A percentile compares a stretch with the other conserved stretches of the same genome.
Evolutionary conservation across 2,329 filamentous ascomycete genomes (phyloP).

Genomic region (Xylaria sp.): DNA sequence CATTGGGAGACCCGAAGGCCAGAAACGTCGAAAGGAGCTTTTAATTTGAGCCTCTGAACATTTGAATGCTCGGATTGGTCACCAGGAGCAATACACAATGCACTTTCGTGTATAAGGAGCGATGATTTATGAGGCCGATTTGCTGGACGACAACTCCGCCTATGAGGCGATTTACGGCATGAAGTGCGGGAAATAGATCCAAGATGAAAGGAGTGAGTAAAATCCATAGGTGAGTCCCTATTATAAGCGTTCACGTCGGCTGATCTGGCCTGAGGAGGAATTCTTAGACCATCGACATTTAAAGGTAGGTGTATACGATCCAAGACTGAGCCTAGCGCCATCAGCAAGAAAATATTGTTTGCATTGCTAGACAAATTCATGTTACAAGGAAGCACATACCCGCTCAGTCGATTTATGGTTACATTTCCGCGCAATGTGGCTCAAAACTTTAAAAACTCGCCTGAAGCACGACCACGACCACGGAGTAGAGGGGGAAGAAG

Average conservation of each 20-base stretch:
- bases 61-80: slow-evolving; percentile 11
- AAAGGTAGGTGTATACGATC: no score
- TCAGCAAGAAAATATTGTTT: not conserved
- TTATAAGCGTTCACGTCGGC: not conserved
- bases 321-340: not conserved
- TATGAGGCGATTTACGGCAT: not conserved
- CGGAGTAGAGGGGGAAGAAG: not conserved
- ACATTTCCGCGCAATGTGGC: slow-evolving; percentile 18
- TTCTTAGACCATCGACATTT: not conserved
- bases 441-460: slow-evolving; percentile 22
- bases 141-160: not conserved
- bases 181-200: slow-evolving; percentile 3
- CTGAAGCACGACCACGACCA: slow-evolving; percentile 18
- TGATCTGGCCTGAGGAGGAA: not conserved
- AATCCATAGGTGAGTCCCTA: not conserved
- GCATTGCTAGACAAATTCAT: not conserved
- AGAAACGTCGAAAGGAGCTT: slow-evolving; percentile 3
- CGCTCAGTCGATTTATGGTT: not conserved
- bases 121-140: not conserved
- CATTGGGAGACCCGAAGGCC: slow-evolving; percentile 1
- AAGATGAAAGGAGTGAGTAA: slow-evolving; percentile 10
- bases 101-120: not conserved
- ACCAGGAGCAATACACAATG: not conserved
- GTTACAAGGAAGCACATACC: not conserved
- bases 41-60: slow-evolving; percentile 3